Conservation (phyloP, 73 alveolate species). For the Chromera velia region DNA sequence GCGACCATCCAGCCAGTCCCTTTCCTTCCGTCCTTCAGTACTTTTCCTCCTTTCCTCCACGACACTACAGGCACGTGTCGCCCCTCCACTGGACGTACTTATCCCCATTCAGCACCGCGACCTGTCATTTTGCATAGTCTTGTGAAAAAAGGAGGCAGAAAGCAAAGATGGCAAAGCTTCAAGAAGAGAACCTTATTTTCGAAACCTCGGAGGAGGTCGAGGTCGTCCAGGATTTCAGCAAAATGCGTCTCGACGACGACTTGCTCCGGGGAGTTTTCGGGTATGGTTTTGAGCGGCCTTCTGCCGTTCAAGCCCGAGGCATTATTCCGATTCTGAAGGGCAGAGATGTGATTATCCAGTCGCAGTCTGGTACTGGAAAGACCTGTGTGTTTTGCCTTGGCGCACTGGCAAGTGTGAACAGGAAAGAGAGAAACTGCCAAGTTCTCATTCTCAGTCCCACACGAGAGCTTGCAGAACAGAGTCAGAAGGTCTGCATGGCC, state of each 20-base stretch:
- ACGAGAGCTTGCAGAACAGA: constrained; percentile 85
- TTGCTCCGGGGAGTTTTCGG: constrained; percentile 69
- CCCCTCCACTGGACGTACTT: no score
- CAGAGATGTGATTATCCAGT: constrained; percentile 56
- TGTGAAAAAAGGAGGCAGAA: no score
- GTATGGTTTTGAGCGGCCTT: constrained; percentile 84
- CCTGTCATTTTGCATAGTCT: no score
- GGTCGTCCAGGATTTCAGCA: constrained; percentile 71
- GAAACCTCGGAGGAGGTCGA: constrained; percentile 65
- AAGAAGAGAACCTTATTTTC: constrained; percentile 65
- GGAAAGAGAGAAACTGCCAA: constrained; percentile 63
- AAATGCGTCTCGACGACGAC: constrained; percentile 71
- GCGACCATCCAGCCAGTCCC: no score
- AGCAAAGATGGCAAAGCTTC: no score
- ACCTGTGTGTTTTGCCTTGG: constrained; percentile 80
- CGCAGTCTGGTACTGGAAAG: constrained; percentile 75
- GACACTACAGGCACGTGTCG: no score
- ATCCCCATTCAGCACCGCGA: no score
- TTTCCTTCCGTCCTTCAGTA: no score
- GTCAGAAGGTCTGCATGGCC: constrained; percentile 59
- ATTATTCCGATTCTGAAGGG: constrained; percentile 78
- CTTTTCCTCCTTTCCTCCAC: no score
- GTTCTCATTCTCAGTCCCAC: constrained; percentile 71
- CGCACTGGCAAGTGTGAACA: constrained; percentile 65
- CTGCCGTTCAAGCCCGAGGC: constrained; percentile 81